Percentiles rank a stretch among this genome's conserved stretches.
Evolutionary conservation across 2,329 filamentous ascomycete species (phyloP).

Genomic region (Hymenoscyphus linearis): DNA sequence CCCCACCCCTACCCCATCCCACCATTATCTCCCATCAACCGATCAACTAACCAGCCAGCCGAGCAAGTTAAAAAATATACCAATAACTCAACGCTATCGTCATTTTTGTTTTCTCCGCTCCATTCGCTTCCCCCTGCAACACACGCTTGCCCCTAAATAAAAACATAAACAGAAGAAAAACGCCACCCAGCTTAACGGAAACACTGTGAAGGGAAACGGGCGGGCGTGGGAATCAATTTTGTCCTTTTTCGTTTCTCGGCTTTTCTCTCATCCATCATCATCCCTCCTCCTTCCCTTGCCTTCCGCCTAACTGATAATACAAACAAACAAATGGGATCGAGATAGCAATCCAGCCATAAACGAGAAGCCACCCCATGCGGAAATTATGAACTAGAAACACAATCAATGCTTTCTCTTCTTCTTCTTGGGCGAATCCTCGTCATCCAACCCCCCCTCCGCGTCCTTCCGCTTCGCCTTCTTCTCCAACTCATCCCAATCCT

Average conservation of each 20-base stretch:
- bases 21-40: too few species aligned
- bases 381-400: not conserved
- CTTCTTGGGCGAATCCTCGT: slow-evolving; percentile 68
- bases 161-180: not conserved
- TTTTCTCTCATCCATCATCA: not conserved
- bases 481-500: slow-evolving; percentile 94
- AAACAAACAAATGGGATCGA: not conserved
- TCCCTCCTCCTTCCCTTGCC: not conserved
- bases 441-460: slow-evolving; percentile 57
- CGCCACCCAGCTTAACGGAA: not conserved
- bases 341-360: not conserved
- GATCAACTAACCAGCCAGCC: too few species aligned
- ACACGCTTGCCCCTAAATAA: too few species aligned
- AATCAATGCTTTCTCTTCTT: slow-evolving; percentile 55
- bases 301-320: not conserved
- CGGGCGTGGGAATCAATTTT: not conserved
- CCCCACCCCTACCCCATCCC: too few species aligned
- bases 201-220: not conserved
- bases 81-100: too few species aligned
- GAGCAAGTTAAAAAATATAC: too few species aligned
- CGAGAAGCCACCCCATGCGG: not conserved
- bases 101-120: not conserved
- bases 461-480: slow-evolving; percentile 85
- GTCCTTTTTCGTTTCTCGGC: not conserved
- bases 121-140: not conserved